Percentiles rank a stretch among this genome's conserved stretches.
Evolutionary conservation across 352 stramenopile species (phyloP).

Genomic region (Elongisporangium senticosum): DNA sequence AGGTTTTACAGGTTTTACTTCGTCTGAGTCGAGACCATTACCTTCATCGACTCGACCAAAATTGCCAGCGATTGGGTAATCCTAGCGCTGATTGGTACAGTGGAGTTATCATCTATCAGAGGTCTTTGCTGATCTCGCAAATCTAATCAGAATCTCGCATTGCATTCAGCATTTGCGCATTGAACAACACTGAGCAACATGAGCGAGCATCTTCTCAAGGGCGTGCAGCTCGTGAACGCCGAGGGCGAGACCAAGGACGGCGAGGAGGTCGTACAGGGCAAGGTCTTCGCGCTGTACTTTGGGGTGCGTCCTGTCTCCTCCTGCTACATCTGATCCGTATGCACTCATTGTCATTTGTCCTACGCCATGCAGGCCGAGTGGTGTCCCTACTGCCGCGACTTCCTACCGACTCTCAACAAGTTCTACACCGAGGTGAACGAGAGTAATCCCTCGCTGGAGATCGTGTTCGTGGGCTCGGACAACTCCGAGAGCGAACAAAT

Average conservation of each 20-base stretch:
- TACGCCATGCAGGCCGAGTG: slow-evolving; percentile 54
- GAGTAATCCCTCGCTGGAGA: slow-evolving; percentile 36
- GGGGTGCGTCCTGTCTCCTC: slow-evolving; percentile 22
- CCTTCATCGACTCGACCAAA: neutral
- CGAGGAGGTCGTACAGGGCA: slow-evolving; percentile 39
- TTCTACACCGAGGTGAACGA: slow-evolving; percentile 59
- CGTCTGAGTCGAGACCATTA: neutral
- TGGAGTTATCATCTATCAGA: neutral
- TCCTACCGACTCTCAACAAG: slow-evolving; percentile 69
- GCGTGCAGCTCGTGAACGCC: slow-evolving; percentile 50
- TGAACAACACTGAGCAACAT: slow-evolving; percentile 15
- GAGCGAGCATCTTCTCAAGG: slow-evolving; percentile 39
- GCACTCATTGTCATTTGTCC: neutral
- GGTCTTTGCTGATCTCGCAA: neutral
- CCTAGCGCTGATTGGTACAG: neutral
- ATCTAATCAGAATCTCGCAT: neutral
- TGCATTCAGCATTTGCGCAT: neutral
- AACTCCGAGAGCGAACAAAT: slow-evolving; percentile 43
- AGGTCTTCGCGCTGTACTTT: slow-evolving; percentile 75
- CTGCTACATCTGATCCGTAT: neutral
- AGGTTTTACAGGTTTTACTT: too few species aligned
- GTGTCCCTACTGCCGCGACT: slow-evolving; percentile 77
- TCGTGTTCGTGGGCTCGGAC: slow-evolving; percentile 82
- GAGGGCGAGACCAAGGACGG: slow-evolving; percentile 35
- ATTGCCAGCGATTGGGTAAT: neutral